A percentile compares a stretch with the other conserved stretches of the same genome.
phyloP scores from a whole-genome alignment of 1,139 yeast genomes.

The Geotrichum citri-aurantii region DNA sequence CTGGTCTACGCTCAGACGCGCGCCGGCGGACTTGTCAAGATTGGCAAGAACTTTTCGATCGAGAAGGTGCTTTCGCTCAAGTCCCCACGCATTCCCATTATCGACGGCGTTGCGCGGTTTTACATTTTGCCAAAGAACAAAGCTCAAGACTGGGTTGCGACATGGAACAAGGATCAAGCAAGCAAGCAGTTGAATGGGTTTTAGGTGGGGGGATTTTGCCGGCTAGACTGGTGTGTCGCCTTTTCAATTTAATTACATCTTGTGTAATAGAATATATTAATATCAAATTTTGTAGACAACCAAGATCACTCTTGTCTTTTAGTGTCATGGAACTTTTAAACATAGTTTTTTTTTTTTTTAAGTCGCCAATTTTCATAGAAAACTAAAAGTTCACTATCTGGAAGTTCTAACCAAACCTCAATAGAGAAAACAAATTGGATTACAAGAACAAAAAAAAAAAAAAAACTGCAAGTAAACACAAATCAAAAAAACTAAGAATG shows the following conservation, averaged over 20 bases:
- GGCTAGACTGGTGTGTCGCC: not conserved
- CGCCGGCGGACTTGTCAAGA: conserved; percentile 77
- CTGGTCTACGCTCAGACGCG: conserved; percentile 78
- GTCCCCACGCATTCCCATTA: conserved; percentile 64
- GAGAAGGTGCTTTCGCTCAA: conserved; percentile 58
- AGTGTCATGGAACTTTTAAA: too few relatives aligned
- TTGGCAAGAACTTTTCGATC: conserved; percentile 70
- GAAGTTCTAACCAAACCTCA: not conserved
- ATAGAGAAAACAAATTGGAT: too few relatives aligned
- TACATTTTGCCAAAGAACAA: conserved; percentile 75
- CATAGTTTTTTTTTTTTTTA: not conserved
- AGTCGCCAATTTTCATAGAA: not conserved
- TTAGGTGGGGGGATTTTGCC: not conserved
- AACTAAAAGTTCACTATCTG: not conserved
- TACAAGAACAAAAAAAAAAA: not conserved
- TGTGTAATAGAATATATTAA: not conserved
- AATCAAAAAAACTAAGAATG: too few relatives aligned
- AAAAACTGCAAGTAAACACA: not conserved
- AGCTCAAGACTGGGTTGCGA: conserved; percentile 32
- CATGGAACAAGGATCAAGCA: conserved; percentile 19
- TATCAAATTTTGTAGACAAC: not conserved
- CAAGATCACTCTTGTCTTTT: too few relatives aligned
- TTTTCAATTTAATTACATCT: not conserved
- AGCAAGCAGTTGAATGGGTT: conserved; percentile 10
- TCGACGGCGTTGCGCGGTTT: conserved; percentile 67